Percentiles rank a stretch among this genome's conserved stretches.
Conservation (phyloP, 768 basidiomycete species). For the Leucosporidium yakuticum region DNA sequence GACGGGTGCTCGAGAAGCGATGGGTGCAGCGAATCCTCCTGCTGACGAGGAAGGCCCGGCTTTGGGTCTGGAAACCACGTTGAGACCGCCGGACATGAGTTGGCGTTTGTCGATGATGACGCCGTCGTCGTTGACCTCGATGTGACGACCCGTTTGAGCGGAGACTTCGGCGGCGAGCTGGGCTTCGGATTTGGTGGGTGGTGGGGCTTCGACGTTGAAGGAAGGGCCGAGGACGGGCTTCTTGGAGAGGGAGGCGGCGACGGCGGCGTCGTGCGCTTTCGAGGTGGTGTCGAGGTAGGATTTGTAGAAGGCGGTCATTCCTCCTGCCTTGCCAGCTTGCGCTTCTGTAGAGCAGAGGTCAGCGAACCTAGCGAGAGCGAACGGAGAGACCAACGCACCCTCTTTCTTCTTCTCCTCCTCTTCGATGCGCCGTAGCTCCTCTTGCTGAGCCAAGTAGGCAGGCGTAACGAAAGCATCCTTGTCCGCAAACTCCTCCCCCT, state of each 20-base stretch:
- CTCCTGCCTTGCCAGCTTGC: slow-evolving; percentile 40
- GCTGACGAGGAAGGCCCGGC: slow-evolving; percentile 55
- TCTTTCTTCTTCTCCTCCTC: slow-evolving; percentile 85
- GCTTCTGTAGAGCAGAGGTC: slow-evolving; percentile 37
- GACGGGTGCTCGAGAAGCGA: slow-evolving; percentile 31
- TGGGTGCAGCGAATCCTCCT: slow-evolving; percentile 43
- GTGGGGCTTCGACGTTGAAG: slow-evolving; percentile 37
- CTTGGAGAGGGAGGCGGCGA: slow-evolving; percentile 56
- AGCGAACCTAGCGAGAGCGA: neutral
- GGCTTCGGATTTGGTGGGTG: slow-evolving; percentile 54
- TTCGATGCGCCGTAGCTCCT: slow-evolving; percentile 78
- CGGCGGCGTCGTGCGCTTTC: slow-evolving; percentile 66
- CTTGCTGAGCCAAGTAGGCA: slow-evolving; percentile 95
- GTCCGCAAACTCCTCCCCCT: slow-evolving; percentile 88
- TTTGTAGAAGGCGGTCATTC: slow-evolving; percentile 45
- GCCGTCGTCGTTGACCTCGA: slow-evolving; percentile 95
- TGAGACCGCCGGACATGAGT: slow-evolving; percentile 82
- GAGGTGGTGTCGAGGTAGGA: slow-evolving; percentile 42
- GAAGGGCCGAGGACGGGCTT: slow-evolving; percentile 11
- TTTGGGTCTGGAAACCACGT: slow-evolving; percentile 67
- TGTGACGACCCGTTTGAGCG: slow-evolving; percentile 66
- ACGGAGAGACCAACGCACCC: slow-evolving; percentile 51
- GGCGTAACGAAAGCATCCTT: slow-evolving; percentile 98
- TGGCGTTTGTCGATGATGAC: slow-evolving; percentile 95
- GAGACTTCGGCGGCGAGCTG: slow-evolving; percentile 63